Conservation (phyloP, 371 early-diverging fungal species). For the Mucor saturninus region DNA sequence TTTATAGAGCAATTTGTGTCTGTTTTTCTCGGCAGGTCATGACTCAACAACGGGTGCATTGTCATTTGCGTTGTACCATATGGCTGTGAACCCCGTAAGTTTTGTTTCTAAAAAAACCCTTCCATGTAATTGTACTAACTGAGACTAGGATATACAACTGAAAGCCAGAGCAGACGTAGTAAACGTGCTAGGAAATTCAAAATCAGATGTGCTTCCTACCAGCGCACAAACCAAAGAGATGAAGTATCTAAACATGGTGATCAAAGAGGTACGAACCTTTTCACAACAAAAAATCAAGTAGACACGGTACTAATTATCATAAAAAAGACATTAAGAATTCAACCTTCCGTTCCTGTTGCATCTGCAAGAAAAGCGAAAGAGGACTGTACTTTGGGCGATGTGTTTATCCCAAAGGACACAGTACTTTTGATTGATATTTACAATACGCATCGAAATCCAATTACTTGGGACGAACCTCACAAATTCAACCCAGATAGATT, state of each 20-base stretch:
- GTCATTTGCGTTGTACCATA: slow-evolving; percentile 43
- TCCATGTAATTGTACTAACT: background rate
- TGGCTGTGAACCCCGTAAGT: slow-evolving; percentile 50
- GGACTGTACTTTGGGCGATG: slow-evolving; percentile 8
- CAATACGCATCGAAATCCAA: slow-evolving; percentile 32
- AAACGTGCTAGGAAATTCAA: slow-evolving; percentile 14
- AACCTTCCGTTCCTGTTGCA: slow-evolving; percentile 3
- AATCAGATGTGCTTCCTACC: slow-evolving; percentile 23
- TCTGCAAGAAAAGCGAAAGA: slow-evolving; percentile 15
- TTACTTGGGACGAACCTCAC: slow-evolving; percentile 42
- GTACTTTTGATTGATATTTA: slow-evolving; percentile 16
- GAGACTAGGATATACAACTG: slow-evolving; percentile 20
- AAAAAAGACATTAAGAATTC: slow-evolving; percentile 7
- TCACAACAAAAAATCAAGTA: background rate
- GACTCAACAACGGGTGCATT: slow-evolving; percentile 60
- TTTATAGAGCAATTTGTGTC: slow-evolving; percentile 20
- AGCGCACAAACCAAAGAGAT: slow-evolving; percentile 45
- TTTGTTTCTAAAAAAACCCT: slow-evolving; percentile 1
- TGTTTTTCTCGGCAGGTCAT: slow-evolving; percentile 48
- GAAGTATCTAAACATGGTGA: slow-evolving; percentile 48
- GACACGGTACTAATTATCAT: no score
- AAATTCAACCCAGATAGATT: slow-evolving; percentile 59
- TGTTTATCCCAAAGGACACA: slow-evolving; percentile 17
- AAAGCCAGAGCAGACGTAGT: slow-evolving; percentile 14
- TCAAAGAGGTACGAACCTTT: slow-evolving; percentile 29